Percentiles rank a stretch among this genome's conserved stretches.
Evolutionary conservation across 1,284 basidiomycete genomes (phyloP).

Genomic region (Cutaneotrichosporon spelunceum): DNA sequence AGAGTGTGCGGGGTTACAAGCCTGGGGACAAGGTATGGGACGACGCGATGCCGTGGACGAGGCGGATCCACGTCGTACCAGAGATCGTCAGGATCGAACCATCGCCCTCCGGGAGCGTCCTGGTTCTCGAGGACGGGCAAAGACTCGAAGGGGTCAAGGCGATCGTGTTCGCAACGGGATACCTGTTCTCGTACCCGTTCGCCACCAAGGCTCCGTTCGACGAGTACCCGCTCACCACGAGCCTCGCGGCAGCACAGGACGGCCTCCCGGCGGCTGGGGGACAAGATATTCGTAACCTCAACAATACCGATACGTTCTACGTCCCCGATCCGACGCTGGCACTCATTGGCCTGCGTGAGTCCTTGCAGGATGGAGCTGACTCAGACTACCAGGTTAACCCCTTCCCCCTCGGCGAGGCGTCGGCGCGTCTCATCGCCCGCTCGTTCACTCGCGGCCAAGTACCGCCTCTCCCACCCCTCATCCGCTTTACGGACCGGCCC

Average conservation of each 20-base stretch:
- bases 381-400: conserved; percentile 50
- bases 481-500: conserved; percentile 17
- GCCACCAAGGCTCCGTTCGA: conserved; percentile 26
- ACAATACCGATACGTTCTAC: conserved; percentile 41
- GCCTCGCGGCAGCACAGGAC: conserved; percentile 15
- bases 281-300: conserved; percentile 25
- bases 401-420: conserved; percentile 53
- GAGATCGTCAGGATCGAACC: conserved; percentile 41
- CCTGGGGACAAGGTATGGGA: conserved; percentile 18
- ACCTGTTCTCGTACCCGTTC: conserved; percentile 53
- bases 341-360: conserved; percentile 47
- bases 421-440: conserved; percentile 43
- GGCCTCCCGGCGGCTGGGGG: conserved; percentile 24
- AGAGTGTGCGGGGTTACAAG: conserved; percentile 30
- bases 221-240: conserved; percentile 20
- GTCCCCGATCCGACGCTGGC: conserved; percentile 47
- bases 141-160: conserved; percentile 40
- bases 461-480: conserved; percentile 25
- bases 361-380: not conserved
- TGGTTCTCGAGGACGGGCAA: conserved; percentile 14
- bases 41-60: conserved; percentile 35
- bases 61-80: conserved; percentile 38
- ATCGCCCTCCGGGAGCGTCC: conserved; percentile 12
- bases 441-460: conserved; percentile 18
- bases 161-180: conserved; percentile 55